Evolutionary conservation across 805 yeast genomes (phyloP), one percentile per base, ranked within the genome.

Genomic region (Teunomyces gatunensis): DNA sequence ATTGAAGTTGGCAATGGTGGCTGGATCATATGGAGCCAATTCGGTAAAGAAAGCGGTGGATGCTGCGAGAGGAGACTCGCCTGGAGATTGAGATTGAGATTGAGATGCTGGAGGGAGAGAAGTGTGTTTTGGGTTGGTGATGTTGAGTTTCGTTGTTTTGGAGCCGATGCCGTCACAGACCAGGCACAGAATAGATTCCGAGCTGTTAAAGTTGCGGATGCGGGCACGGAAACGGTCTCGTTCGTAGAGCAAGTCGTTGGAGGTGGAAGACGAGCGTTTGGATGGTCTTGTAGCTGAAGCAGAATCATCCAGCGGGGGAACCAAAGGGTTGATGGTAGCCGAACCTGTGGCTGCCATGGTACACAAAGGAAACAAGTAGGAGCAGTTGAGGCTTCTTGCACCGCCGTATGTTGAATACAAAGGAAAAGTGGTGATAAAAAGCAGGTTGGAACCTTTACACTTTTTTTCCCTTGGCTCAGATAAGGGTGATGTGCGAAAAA

Each of bases 191-290:
- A 37, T 32, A 28, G 29, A 36, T 21, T 32, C 47, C 25, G 34
- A 10, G 36, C 54, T 47, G 48, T 72, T 72, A 47, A 72, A 58
- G 17, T 63, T 60, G 44, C 63, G 66, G 25, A 68, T 53, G 18
- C 77, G 58, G 10, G 75, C 76, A 35, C 73, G 54, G 47, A 71
- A 71, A 32, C 77, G 53, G 49, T 71, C 77, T 27, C 77, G 55
- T 51, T 73, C 77, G 53, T 67, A 65, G 5, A 64, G 30, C 17
- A 63, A 55, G 50, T 72, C 77, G 50, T 71, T 71, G 11, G 75
- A 70, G 12, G 72, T 49, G 2, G 76, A 71, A 2, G 69, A 62
- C 1, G 75, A 63, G 20, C 77, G 53, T 49, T 73, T 73, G 40
- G 52, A 43, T n/a, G 60, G 44, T 23, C 55, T 46, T 6, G 45